phyloP scores from a whole-genome alignment of 2,329 filamentous ascomycete genomes.

The Myriosclerotinia scirpicola region DNA sequence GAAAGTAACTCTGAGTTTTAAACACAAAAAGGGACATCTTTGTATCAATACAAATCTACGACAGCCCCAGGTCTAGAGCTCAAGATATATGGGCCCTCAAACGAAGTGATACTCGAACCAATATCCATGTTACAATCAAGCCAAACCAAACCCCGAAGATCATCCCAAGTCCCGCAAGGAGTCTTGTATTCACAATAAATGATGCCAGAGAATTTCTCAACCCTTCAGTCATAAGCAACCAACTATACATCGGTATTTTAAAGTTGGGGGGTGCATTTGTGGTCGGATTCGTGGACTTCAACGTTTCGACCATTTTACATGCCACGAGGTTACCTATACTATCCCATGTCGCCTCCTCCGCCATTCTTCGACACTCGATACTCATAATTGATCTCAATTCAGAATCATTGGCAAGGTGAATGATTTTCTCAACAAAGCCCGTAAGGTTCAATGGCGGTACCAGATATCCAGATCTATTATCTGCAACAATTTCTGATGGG shows the following conservation, averaged over 20 bases:
- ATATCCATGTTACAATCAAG: slow-evolving; percentile 35
- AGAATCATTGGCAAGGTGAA: slow-evolving; percentile 50
- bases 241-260: slow-evolving; percentile 32
- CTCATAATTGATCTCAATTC: slow-evolving; percentile 49
- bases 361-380: slow-evolving; percentile 52
- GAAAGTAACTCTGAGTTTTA: too few species aligned
- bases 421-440: slow-evolving; percentile 55
- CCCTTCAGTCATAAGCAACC: slow-evolving; percentile 31
- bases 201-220: slow-evolving; percentile 27
- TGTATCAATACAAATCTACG: background rate
- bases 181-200: slow-evolving; percentile 30
- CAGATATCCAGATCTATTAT: slow-evolving; percentile 61
- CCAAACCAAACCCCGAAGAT: slow-evolving; percentile 38
- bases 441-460: slow-evolving; percentile 59
- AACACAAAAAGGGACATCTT: too few species aligned
- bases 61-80: background rate
- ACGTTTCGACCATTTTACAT: slow-evolving; percentile 55
- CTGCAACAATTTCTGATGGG: slow-evolving; percentile 63
- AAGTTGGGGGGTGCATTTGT: slow-evolving; percentile 11
- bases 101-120: slow-evolving; percentile 31
- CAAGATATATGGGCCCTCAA: slow-evolving; percentile 26
- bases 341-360: slow-evolving; percentile 67
- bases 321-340: slow-evolving; percentile 70
- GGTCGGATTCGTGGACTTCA: slow-evolving; percentile 22
- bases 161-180: slow-evolving; percentile 33